phyloP scores from a whole-genome alignment of 495 filamentous ascomycete genomes.

The Hypoxylon fuscum region DNA sequence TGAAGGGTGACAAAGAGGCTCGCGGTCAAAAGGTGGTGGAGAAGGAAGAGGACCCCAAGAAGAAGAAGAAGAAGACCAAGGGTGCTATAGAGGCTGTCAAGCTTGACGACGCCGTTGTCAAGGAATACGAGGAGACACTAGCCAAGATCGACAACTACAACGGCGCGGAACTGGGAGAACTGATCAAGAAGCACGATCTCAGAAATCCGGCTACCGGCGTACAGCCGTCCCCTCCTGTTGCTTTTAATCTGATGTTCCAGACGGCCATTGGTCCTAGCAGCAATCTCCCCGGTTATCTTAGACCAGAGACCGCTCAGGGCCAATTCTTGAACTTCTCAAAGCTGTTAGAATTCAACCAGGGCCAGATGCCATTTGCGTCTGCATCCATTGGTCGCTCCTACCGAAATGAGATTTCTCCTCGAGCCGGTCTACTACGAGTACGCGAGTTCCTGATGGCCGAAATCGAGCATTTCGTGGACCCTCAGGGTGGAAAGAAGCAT shows the following conservation, averaged over 20 bases:
- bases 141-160: slow-evolving; percentile 82
- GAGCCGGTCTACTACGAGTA: slow-evolving; percentile 77
- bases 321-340: slow-evolving; percentile 81
- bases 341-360: slow-evolving; percentile 80
- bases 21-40: slow-evolving; percentile 75
- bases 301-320: slow-evolving; percentile 79
- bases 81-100: slow-evolving; percentile 68
- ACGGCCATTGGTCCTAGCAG: slow-evolving; percentile 75
- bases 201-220: slow-evolving; percentile 70
- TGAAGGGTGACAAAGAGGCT: slow-evolving; percentile 83
- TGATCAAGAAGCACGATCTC: slow-evolving; percentile 77
- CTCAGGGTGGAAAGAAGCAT: slow-evolving; percentile 75
- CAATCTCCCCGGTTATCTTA: slow-evolving; percentile 67
- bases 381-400: slow-evolving; percentile 82
- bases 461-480: slow-evolving; percentile 84
- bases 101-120: slow-evolving; percentile 70
- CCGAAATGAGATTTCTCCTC: slow-evolving; percentile 81
- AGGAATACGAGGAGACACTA: slow-evolving; percentile 76
- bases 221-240: slow-evolving; percentile 67
- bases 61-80: slow-evolving; percentile 60
- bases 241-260: slow-evolving; percentile 84
- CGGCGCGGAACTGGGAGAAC: slow-evolving; percentile 71
- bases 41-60: slow-evolving; percentile 62
- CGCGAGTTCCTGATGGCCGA: slow-evolving; percentile 87
- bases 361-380: slow-evolving; percentile 78